phyloP scores from a whole-genome alignment of 225 moss, liverwort and hornwort genomes.

The Bryoerythrophyllum caledonicum region DNA sequence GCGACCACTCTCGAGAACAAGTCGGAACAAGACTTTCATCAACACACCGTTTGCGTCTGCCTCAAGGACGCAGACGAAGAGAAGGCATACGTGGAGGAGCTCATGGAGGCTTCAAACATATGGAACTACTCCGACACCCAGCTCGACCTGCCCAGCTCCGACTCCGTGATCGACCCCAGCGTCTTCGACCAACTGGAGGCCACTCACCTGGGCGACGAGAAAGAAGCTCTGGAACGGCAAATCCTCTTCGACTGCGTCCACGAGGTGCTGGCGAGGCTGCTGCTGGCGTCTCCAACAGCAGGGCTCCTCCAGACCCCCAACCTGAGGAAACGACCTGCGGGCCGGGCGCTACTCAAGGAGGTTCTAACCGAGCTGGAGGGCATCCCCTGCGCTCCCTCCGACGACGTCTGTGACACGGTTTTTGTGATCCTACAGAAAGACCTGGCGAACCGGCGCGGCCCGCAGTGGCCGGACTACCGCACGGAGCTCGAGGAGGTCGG shows the following conservation, averaged over 20 bases:
- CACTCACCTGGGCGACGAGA: constrained; percentile 13
- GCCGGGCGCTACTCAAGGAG: constrained; percentile 54
- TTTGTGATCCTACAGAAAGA: constrained; percentile 81
- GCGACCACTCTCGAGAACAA: constrained; percentile 4
- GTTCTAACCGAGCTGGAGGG: constrained; percentile 59
- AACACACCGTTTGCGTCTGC: constrained; percentile 22
- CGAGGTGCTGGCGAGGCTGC: constrained; percentile 44
- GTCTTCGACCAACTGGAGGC: constrained; percentile 45
- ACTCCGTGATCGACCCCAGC: constrained; percentile 38
- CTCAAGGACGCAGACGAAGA: constrained; percentile 45
- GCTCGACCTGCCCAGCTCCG: constrained; percentile 9
- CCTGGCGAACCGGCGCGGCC: constrained; percentile 46
- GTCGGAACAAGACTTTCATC: not conserved
- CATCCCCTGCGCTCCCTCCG: constrained; percentile 57
- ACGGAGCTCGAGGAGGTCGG: constrained; percentile 66
- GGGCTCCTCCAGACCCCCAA: constrained; percentile 23
- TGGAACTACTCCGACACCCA: constrained; percentile 5
- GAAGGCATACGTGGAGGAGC: constrained; percentile 44
- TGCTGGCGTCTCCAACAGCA: constrained; percentile 25
- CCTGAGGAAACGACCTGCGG: constrained; percentile 48
- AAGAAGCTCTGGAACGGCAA: constrained; percentile 34
- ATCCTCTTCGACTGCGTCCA: constrained; percentile 54
- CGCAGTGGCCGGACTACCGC: constrained; percentile 55
- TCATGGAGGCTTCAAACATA: constrained; percentile 36
- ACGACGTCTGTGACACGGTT: constrained; percentile 71